Percentiles rank a stretch among this genome's conserved stretches.
Conservation (phyloP, 345 rosid genomes). For the Mallotus nudiflorus region DNA sequence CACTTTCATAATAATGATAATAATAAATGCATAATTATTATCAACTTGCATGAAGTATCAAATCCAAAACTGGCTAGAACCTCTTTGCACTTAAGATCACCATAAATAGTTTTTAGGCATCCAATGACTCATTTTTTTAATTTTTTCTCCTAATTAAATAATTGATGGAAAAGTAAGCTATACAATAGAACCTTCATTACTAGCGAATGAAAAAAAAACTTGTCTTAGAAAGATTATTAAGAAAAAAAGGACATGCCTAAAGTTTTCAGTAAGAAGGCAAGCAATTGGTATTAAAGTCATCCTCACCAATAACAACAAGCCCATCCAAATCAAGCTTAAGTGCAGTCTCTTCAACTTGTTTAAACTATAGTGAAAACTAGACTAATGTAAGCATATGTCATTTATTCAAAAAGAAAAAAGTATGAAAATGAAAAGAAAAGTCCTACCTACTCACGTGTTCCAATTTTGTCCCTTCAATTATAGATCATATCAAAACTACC, state of each 20-base stretch:
- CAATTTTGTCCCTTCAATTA: constrained; percentile 99
- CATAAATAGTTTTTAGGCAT: constrained; percentile 99
- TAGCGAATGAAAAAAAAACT: background rate
- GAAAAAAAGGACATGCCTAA: constrained; percentile 45
- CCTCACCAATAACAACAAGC: constrained; percentile 92
- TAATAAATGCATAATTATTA: background rate
- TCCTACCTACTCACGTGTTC: constrained; percentile 90
- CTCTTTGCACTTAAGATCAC: constrained; percentile 97
- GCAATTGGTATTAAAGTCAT: constrained; percentile 98
- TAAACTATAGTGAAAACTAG: constrained; percentile 56
- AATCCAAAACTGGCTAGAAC: constrained; percentile 98
- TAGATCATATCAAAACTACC: constrained; percentile 99
- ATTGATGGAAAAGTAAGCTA: background rate
- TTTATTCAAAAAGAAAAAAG: background rate
- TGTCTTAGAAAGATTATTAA: background rate
- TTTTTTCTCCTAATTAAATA: constrained; percentile 62
- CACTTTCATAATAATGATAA: background rate
- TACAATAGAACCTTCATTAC: too few relatives aligned
- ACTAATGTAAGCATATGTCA: constrained; percentile 5
- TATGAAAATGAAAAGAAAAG: constrained; percentile 4
- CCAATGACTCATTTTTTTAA: constrained; percentile 83
- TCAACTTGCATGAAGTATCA: constrained; percentile 99
- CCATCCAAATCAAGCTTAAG: constrained; percentile 90
- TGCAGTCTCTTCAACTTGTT: constrained; percentile 97
- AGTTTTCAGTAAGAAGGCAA: constrained; percentile 93